Evolutionary conservation across 164 flowering plant species (phyloP).

Genomic region (Tetracentron sinense): DNA sequence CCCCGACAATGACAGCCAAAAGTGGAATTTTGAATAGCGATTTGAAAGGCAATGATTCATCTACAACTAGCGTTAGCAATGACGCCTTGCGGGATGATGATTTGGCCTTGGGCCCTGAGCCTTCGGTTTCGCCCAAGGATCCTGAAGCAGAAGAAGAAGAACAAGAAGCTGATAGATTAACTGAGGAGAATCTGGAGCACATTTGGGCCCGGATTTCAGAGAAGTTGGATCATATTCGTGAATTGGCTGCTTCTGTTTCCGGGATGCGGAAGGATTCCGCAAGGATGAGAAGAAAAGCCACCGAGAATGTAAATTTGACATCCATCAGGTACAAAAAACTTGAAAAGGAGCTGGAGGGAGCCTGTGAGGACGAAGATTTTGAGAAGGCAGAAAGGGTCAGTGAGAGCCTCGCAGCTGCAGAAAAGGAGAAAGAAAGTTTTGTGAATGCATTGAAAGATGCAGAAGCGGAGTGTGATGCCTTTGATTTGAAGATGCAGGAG

Average conservation of each 20-base stretch:
- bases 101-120: too few species aligned
- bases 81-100: not conserved
- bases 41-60: not conserved
- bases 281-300: conserved; percentile 52
- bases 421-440: conserved; percentile 39
- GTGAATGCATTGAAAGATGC: conserved; percentile 42
- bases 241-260: conserved; percentile 38
- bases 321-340: conserved; percentile 38
- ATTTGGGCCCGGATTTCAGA: conserved; percentile 35
- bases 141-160: not conserved
- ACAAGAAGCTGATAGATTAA: conserved; percentile 4
- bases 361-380: conserved; percentile 78
- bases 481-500: conserved; percentile 54
- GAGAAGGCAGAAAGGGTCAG: conserved; percentile 74
- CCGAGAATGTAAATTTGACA: conserved; percentile 37
- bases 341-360: conserved; percentile 65
- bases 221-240: conserved; percentile 38
- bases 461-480: conserved; percentile 48
- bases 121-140: not conserved
- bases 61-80: not conserved
- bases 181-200: conserved; percentile 32
- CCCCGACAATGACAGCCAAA: not conserved
- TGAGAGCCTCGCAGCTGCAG: conserved; percentile 57
- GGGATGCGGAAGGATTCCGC: conserved; percentile 46
- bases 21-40: not conserved